These are phyloP conservation scores for Nemania diffusa DNA, from an alignment of 2,329 filamentous ascomycete species.

Conservation along the genomic window DNA sequence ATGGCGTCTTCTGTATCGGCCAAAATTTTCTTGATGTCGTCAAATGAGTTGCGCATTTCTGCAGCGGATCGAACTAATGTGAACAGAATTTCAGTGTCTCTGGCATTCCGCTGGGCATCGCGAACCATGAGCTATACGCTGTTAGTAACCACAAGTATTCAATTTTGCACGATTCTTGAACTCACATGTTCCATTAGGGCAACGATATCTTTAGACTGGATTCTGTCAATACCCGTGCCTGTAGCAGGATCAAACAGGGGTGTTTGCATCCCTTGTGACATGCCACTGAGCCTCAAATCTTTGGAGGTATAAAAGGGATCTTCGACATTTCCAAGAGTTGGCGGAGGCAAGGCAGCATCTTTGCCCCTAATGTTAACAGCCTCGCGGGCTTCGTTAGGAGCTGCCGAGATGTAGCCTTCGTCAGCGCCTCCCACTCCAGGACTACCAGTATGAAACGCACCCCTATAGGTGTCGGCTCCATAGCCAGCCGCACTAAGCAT, in stretches of 20 bases:
- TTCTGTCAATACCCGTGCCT: constrained; percentile 86
- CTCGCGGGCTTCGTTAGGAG: constrained; percentile 66
- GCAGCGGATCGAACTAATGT: constrained; percentile 92
- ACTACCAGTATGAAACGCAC: constrained; percentile 64
- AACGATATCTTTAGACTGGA: constrained; percentile 96
- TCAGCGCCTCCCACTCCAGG: constrained; percentile 74
- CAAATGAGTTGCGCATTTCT: constrained; percentile 96
- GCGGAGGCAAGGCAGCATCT: constrained; percentile 63
- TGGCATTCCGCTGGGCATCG: constrained; percentile 93
- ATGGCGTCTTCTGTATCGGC: constrained; percentile 90
- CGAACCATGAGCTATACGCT: constrained; percentile 81
- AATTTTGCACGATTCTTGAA: constrained; percentile 37
- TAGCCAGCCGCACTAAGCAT: constrained; percentile 57
- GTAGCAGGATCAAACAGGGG: constrained; percentile 91
- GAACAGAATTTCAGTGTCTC: constrained; percentile 95
- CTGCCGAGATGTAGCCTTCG: constrained; percentile 91
- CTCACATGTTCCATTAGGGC: constrained; percentile 94
- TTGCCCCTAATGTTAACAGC: constrained; percentile 65
- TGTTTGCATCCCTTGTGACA: constrained; percentile 90
- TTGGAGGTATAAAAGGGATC: constrained; percentile 74
- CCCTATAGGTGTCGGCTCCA: constrained; percentile 53
- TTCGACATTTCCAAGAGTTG: constrained; percentile 61
- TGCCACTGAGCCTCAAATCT: constrained; percentile 77
- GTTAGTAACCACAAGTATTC: constrained; percentile 41
- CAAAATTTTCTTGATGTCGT: constrained; percentile 93